These are phyloP conservation scores for Leishmania lainsoni DNA, from an alignment of 208 protist genomes.

Conservation along the genomic window DNA sequence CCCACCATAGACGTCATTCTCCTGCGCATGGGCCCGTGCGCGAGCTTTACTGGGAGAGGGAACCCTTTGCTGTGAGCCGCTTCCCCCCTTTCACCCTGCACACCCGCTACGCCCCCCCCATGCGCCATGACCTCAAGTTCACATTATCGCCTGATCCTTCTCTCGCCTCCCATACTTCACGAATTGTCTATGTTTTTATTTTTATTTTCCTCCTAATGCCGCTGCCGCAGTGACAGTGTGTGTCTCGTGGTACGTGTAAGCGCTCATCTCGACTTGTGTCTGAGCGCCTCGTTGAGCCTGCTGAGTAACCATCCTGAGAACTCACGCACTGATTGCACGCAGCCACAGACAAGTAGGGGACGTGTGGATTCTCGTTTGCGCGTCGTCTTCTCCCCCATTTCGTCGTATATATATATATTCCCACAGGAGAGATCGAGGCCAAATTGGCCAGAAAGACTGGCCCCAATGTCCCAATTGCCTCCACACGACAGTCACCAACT, in stretches of 20 bases:
- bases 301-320: neutral
- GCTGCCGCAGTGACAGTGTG: neutral
- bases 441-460: neutral
- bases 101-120: neutral
- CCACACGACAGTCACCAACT: neutral
- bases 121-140: neutral
- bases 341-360: neutral
- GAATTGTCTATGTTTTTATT: neutral
- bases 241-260: neutral
- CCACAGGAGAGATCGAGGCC: neutral
- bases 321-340: neutral
- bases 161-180: neutral
- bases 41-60: neutral
- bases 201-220: neutral
- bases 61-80: neutral
- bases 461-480: slow-evolving; percentile 7
- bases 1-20: neutral
- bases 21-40: neutral
- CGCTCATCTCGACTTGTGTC: neutral
- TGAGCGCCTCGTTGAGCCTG: neutral
- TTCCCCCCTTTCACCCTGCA: neutral
- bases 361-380: too few relatives aligned
- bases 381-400: neutral
- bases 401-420: too few relatives aligned
- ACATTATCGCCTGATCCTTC: neutral